Conservation (phyloP, 2,329 filamentous ascomycete genomes). For the Pyrenophora seminiperda region DNA sequence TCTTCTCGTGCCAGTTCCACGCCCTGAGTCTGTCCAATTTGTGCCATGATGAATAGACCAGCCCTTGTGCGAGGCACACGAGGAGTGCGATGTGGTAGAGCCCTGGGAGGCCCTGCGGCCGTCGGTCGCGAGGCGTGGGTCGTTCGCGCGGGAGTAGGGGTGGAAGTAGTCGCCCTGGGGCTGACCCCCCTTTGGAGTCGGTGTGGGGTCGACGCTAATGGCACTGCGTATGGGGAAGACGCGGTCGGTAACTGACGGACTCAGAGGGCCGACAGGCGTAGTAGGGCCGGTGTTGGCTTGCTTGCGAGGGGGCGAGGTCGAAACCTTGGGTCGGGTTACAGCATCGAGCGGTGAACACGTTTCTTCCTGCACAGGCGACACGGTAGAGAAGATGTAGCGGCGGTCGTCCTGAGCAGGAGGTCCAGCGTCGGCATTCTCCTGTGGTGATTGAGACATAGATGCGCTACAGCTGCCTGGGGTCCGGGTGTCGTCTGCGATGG, state of each 20-base stretch:
- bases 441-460: constrained; percentile 38
- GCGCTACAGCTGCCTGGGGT: constrained; percentile 6
- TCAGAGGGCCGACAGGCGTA: constrained; percentile 37
- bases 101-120: constrained; percentile 34
- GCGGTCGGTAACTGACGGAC: constrained; percentile 59
- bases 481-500: constrained; percentile 3
- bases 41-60: constrained; percentile 8
- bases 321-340: constrained; percentile 7
- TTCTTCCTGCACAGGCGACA: constrained; percentile 24
- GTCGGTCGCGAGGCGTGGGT: constrained; percentile 29
- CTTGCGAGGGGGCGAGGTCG: constrained; percentile 14
- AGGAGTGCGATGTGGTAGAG: constrained; percentile 38
- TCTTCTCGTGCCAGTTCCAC: constrained; percentile 13
- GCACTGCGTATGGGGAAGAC: constrained; percentile 85
- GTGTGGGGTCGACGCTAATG: constrained; percentile 67
- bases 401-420: constrained; percentile 11
- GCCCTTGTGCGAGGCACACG: constrained; percentile 31
- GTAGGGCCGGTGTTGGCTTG: constrained; percentile 22
- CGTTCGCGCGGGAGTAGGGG: constrained; percentile 31
- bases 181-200: constrained; percentile 24
- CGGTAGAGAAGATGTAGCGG: constrained; percentile 11
- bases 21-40: constrained; percentile 9
- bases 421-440: constrained; percentile 18
- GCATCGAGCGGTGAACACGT: constrained; percentile 10
- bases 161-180: constrained; percentile 47